phyloP scores from a whole-genome alignment of 768 basidiomycete species.

The Polyporus arcularius region DNA sequence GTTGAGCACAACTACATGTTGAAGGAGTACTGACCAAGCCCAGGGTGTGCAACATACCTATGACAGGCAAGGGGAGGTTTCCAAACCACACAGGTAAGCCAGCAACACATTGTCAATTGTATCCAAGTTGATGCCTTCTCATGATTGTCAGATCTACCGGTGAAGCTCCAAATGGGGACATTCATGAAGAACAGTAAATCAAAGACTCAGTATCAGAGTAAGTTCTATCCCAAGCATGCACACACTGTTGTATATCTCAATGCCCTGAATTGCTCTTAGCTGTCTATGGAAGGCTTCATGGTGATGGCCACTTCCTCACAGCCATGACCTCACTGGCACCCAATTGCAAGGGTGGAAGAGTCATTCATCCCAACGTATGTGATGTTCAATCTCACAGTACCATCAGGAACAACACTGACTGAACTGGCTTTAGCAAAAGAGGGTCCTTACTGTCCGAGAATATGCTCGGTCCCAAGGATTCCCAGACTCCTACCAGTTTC shows the following conservation, averaged over 20 bases:
- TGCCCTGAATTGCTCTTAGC: conserved; percentile 32
- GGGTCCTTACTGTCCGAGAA: conserved; percentile 66
- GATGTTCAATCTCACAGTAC: not conserved
- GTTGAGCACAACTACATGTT: conserved; percentile 13
- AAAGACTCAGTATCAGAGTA: not conserved
- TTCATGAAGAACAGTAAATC: not conserved
- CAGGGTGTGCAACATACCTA: conserved; percentile 57
- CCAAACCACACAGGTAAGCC: conserved; percentile 54
- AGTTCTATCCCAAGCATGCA: not conserved
- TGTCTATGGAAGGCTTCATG: conserved; percentile 59
- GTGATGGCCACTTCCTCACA: conserved; percentile 56
- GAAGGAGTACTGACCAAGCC: not conserved
- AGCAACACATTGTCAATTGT: not conserved
- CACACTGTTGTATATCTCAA: no score
- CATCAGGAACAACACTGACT: not conserved
- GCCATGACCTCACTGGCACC: conserved; percentile 61
- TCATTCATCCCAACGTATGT: conserved; percentile 50
- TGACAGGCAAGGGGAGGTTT: conserved; percentile 29
- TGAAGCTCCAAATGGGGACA: conserved; percentile 26
- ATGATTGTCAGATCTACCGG: conserved; percentile 43
- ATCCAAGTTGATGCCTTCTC: not conserved
- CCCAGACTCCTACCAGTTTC: conserved; percentile 67
- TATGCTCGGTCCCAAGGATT: conserved; percentile 79
- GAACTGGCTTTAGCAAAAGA: conserved; percentile 55
- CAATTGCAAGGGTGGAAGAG: conserved; percentile 44